Base-by-base conservation (phyloP, 2,329 filamentous ascomycete species). In the Monilinia fructicola region DNA sequence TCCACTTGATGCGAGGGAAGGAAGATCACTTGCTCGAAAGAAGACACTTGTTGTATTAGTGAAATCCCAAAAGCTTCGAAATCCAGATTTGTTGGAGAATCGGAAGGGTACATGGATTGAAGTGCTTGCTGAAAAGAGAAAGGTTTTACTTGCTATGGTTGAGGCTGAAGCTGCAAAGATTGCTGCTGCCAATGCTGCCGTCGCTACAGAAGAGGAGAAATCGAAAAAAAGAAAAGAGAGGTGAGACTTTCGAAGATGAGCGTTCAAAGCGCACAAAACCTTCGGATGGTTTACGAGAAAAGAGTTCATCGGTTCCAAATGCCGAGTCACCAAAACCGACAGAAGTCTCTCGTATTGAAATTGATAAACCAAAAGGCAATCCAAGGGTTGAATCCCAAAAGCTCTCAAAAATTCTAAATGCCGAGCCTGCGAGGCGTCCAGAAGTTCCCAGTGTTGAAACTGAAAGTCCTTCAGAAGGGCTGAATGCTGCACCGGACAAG, bases 1-100 rank as follows among this genome's bases (percentile, higher is more conserved):
- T 31, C 69, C 67, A 9, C 38, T 56, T 54, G 65, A 60, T 46
- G 58, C 67, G 18, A 48, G 16, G 65, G 23, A 73, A 70, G 31
- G 77, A 78, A 4, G 74, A 76, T 16, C 72, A 72, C n/a, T 61
- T 23, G 44, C 58, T 61, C 44, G 58, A 38, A 74, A 72, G 68
- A 74, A 77, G 71, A 75, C 75, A 14, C 59, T 74, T 6, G 73
- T 78, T 31, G 67, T 76, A 2, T 68, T 76, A 3, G 76, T 78
- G 54, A 74, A 69, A 48, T 74, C 71, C 0, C 69, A 73, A 12
- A 74, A 74, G 55, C 68, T 78, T 35, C 74, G 73, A 31, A 54
- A 71, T 54, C 65, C 68, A 21, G 28, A 65, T 14, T 70, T 67
- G 53, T 46, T 73, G 7, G 65, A 64, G 23, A 54, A 62, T 38